A percentile compares a stretch with the other conserved stretches of the same genome.
phyloP scores from a whole-genome alignment of 2,329 filamentous ascomycete genomes.

The Pyrenophora seminiperda region DNA sequence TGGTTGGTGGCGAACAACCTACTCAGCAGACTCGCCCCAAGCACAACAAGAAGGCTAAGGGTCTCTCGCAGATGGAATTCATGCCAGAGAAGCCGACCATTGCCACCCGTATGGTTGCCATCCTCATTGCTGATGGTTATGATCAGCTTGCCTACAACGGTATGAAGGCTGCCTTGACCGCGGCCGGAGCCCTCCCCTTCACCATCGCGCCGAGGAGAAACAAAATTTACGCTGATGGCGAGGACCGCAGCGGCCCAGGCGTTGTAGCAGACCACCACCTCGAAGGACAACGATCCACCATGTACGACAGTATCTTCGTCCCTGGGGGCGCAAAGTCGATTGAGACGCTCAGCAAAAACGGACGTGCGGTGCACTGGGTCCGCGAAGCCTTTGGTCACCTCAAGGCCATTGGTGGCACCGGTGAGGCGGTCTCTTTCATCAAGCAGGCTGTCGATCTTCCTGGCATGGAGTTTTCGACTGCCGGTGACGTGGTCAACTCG shows the following conservation, averaged over 20 bases:
- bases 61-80: constrained; percentile 72
- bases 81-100: constrained; percentile 68
- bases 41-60: constrained; percentile 69
- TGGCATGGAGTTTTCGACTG: constrained; percentile 56
- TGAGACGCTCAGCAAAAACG: constrained; percentile 68
- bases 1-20: constrained; percentile 69
- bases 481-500: constrained; percentile 63
- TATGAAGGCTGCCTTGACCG: constrained; percentile 66
- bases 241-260: constrained; percentile 58
- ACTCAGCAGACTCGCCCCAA: constrained; percentile 61
- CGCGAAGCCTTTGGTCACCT: constrained; percentile 81
- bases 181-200: constrained; percentile 69
- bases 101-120: constrained; percentile 71
- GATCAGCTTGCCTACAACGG: constrained; percentile 68
- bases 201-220: constrained; percentile 73
- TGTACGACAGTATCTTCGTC: constrained; percentile 81
- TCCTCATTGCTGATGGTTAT: constrained; percentile 79
- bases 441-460: constrained; percentile 54
- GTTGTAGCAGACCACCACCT: constrained; percentile 76
- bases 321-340: constrained; percentile 71
- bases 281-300: constrained; percentile 76
- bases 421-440: constrained; percentile 71
- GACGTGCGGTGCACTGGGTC: constrained; percentile 76
- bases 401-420: constrained; percentile 77
- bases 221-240: constrained; percentile 66